phyloP scores from a whole-genome alignment of 2,329 filamentous ascomycete genomes.

The Periconia sp. region DNA sequence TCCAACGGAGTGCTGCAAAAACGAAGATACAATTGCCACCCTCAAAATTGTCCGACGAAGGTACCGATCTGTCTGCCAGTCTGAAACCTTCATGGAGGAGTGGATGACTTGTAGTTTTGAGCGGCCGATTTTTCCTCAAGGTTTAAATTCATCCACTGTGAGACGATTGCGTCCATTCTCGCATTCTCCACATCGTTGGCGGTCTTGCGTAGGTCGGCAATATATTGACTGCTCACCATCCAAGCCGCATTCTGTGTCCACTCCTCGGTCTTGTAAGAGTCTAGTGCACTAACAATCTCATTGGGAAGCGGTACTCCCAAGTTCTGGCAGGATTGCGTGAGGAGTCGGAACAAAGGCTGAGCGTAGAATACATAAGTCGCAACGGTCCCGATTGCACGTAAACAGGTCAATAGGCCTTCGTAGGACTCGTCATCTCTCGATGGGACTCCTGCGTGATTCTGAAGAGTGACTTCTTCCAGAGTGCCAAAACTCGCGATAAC shows the following conservation, averaged over 20 bases:
- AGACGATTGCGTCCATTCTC: constrained; percentile 33
- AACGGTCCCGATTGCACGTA: constrained; percentile 25
- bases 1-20: too few species aligned
- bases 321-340: constrained; percentile 28
- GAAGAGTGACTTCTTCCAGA: constrained; percentile 26
- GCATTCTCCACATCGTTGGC: constrained; percentile 15
- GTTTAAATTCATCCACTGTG: constrained; percentile 24
- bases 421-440: constrained; percentile 21
- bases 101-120: neutral
- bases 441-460: constrained; percentile 3
- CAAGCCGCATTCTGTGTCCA: constrained; percentile 31
- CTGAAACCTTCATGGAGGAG: neutral
- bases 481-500: constrained; percentile 26
- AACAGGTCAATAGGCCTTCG: constrained; percentile 28
- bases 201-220: constrained; percentile 26
- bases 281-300: constrained; percentile 20
- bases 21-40: too few species aligned
- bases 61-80: neutral
- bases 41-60: neutral
- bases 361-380: constrained; percentile 30
- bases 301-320: constrained; percentile 23
- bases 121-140: neutral
- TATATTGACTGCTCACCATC: constrained; percentile 32
- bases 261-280: constrained; percentile 28
- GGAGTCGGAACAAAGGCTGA: constrained; percentile 29